phyloP scores from a whole-genome alignment of 495 filamentous ascomycete genomes.

The Aspergillus steynii region DNA sequence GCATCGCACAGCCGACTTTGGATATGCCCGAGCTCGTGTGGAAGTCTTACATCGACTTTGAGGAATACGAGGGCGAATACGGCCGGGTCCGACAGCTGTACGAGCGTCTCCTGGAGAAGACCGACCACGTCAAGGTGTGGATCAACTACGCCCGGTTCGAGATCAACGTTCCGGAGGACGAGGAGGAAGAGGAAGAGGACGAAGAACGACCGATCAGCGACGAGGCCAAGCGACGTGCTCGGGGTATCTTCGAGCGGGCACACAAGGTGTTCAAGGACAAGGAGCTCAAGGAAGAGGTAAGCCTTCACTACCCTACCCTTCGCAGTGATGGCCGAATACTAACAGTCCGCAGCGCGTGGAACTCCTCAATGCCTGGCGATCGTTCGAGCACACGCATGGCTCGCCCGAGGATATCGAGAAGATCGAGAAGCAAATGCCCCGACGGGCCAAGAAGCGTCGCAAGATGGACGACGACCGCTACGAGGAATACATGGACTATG shows the following conservation, averaged over 20 bases:
- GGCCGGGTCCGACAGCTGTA: constrained; percentile 80
- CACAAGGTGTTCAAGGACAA: constrained; percentile 88
- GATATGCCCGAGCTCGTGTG: constrained; percentile 98
- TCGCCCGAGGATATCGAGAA: constrained; percentile 74
- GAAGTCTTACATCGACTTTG: constrained; percentile 98
- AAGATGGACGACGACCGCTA: constrained; percentile 92
- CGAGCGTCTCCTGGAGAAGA: constrained; percentile 88
- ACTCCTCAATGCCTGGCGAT: constrained; percentile 86
- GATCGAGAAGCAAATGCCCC: constrained; percentile 90
- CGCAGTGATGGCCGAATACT: constrained; percentile 15
- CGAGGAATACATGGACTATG: constrained; percentile 97
- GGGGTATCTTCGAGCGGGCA: constrained; percentile 82
- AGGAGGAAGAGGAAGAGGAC: constrained; percentile 59
- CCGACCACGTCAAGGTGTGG: constrained; percentile 98
- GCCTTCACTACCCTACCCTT: constrained; percentile 4
- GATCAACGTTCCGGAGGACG: constrained; percentile 77
- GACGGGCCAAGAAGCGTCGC: constrained; percentile 89
- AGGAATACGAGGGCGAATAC: constrained; percentile 90
- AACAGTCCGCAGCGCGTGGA: constrained; percentile 64
- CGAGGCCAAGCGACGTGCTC: constrained; percentile 76
- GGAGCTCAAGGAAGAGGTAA: constrained; percentile 87
- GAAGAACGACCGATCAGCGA: constrained; percentile 75
- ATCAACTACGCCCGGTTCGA: constrained; percentile 96
- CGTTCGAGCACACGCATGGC: constrained; percentile 86
- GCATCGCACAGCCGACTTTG: constrained; percentile 76